Conservation (phyloP, 2,329 filamentous ascomycete genomes). For the Colletotrichum sp. region DNA sequence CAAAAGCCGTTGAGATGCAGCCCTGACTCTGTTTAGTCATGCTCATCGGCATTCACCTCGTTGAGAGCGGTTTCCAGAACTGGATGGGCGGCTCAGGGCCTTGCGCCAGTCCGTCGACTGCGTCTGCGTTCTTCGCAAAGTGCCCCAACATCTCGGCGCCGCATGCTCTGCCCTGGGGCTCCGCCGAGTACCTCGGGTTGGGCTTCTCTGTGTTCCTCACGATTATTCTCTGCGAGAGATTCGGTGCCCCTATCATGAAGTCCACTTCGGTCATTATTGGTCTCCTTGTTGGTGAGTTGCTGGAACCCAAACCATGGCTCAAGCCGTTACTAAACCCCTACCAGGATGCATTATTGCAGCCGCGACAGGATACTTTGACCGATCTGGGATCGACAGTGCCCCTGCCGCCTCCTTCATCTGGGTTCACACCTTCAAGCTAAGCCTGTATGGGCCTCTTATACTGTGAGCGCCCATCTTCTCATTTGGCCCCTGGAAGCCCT, state of each 20-base stretch:
- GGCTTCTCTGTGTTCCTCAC: conserved; percentile 82
- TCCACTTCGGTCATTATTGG: conserved; percentile 78
- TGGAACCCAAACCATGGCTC: neutral
- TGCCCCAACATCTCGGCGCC: conserved; percentile 74
- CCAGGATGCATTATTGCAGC: conserved; percentile 78
- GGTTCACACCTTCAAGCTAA: conserved; percentile 77
- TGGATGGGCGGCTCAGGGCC: conserved; percentile 78
- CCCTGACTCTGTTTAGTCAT: conserved; percentile 40
- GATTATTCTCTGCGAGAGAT: conserved; percentile 81
- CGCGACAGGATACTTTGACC: conserved; percentile 79
- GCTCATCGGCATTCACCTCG: conserved; percentile 76
- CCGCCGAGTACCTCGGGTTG: conserved; percentile 77
- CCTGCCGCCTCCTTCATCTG: conserved; percentile 78
- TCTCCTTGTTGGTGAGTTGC: conserved; percentile 48
- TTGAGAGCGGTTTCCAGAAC: conserved; percentile 73
- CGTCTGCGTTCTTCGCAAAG: conserved; percentile 62
- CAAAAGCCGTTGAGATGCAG: neutral
- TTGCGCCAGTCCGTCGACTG: conserved; percentile 54
- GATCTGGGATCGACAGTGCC: conserved; percentile 72
- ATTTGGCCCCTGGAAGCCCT: neutral
- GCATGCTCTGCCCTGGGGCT: conserved; percentile 77
- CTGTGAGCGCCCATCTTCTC: conserved; percentile 36
- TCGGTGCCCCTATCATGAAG: conserved; percentile 86
- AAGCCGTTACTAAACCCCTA: conserved; percentile 35
- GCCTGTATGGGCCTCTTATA: conserved; percentile 75